Evolutionary conservation across 1,139 yeast species (phyloP), one percentile per base, ranked within the genome.

Genomic region (Taphrina wiesneri): DNA sequence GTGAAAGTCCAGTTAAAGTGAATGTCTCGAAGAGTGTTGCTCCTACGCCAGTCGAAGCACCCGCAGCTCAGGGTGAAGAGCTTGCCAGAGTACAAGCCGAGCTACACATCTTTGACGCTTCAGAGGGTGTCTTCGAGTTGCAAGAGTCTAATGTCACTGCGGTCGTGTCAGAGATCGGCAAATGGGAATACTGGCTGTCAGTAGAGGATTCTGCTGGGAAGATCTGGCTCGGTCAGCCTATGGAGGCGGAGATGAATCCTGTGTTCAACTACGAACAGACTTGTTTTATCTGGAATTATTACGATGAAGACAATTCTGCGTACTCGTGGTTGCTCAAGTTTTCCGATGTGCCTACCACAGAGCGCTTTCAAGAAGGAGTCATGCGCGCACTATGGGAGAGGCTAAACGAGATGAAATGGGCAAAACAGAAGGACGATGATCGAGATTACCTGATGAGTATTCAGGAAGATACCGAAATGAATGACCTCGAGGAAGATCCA

Each of bases 311-410:
- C 15, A 76, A 78, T 1, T 72, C 74, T 0, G 81, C 84, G 0
- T 79, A 80, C 59, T 86, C 96, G 0, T 88, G 88, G 83, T 78
- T 88, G 68, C 70, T 89, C 46, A 83, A 81, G 71, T 89, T 90
- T 72, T 71, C 71, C 0, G 73, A 75, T 49, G 74, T 76, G 21
- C 78, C 77, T 0, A 75, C 75, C 0, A 79, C 86, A 67, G 77
- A 78, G 32, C 71, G 72, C 21, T 88, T 89, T 73, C 90, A 87
- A 73, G 74, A 74, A 2, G 74, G 73, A 1, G 82, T 86, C 71
- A 80, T 84, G 74, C 78, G 78, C 47, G 79, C 86, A 1, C 76
- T 84, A 66, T 89, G 89, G 86, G 91, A 90, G 75, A 71, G 81
- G 4, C 76, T 80, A 49, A 86, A 88, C 73, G 77, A 79, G 70